These are phyloP conservation scores for Wilhelminamyces savonicus DNA, from an alignment of 805 yeast genomes.

Conservation along the genomic window DNA sequence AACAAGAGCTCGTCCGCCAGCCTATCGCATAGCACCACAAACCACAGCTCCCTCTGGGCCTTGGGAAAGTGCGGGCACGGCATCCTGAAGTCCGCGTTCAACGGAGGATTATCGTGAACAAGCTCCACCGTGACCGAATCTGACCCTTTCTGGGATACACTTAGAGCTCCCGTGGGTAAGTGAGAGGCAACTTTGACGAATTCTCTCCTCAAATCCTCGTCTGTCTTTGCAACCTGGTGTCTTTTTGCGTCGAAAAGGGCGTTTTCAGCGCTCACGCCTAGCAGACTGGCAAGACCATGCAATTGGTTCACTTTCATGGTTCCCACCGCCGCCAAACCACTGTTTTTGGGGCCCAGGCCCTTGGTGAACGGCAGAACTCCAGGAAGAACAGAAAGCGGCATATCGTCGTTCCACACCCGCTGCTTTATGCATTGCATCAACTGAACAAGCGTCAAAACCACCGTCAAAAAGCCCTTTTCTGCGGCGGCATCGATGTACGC, in stretches of 20 bases:
- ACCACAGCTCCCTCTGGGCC: conserved; percentile 91
- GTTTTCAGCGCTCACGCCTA: too few relatives aligned
- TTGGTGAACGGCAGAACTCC: conserved; percentile 22
- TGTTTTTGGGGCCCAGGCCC: too few relatives aligned
- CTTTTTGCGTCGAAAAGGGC: too few relatives aligned
- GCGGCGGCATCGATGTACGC: conserved; percentile 88
- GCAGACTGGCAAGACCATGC: too few relatives aligned
- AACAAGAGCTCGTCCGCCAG: conserved; percentile 49
- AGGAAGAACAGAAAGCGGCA: conserved; percentile 53
- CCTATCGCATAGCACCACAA: conserved; percentile 53
- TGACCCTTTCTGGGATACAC: conserved; percentile 28
- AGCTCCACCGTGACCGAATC: conserved; percentile 39
- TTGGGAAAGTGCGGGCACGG: conserved; percentile 83
- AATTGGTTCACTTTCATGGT: too few relatives aligned
- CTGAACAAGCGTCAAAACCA: conserved; percentile 56
- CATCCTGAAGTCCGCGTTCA: conserved; percentile 56
- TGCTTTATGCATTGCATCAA: conserved; percentile 87
- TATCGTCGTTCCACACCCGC: conserved; percentile 79
- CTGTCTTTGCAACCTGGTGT: too few relatives aligned
- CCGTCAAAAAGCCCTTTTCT: conserved; percentile 65
- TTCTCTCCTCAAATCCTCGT: conserved; percentile 24
- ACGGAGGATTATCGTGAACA: conserved; percentile 45
- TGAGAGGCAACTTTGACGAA: conserved; percentile 49
- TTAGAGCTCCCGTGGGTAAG: conserved; percentile 55
- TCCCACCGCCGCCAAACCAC: too few relatives aligned